Percentiles rank a stretch among this genome's conserved stretches.
Evolutionary conservation across 139 green algal species (phyloP).

Genomic region (Nannochloris sp.): DNA sequence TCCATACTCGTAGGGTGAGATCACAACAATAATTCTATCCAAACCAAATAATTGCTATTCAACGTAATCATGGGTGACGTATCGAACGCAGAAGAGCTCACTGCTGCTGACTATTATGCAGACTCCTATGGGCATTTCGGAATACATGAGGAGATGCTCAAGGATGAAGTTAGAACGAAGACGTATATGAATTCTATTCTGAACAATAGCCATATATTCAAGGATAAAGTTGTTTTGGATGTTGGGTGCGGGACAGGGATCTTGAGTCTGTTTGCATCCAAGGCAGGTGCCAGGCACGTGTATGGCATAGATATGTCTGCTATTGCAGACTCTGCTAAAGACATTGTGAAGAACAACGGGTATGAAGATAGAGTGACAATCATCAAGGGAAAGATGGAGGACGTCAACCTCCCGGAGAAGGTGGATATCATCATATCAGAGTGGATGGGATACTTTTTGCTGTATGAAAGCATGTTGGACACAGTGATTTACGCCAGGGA

Average conservation of each 20-base stretch:
- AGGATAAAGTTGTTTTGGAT: slow-evolving; percentile 85
- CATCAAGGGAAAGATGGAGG: slow-evolving; percentile 79
- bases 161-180: slow-evolving; percentile 76
- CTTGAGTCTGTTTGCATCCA: slow-evolving; percentile 83
- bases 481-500: slow-evolving; percentile 81
- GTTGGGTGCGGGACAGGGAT: slow-evolving; percentile 88
- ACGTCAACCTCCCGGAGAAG: slow-evolving; percentile 56
- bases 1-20: too few relatives aligned
- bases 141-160: slow-evolving; percentile 92
- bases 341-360: slow-evolving; percentile 78
- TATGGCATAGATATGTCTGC: slow-evolving; percentile 84
- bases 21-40: too few relatives aligned
- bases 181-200: slow-evolving; percentile 80
- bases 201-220: slow-evolving; percentile 70
- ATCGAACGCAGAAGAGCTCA: slow-evolving; percentile 32
- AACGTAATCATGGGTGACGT: too few relatives aligned
- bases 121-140: slow-evolving; percentile 85
- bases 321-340: slow-evolving; percentile 73
- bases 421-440: slow-evolving; percentile 87
- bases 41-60: too few relatives aligned
- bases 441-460: slow-evolving; percentile 67
- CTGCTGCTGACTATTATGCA: slow-evolving; percentile 79
- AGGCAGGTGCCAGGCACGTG: slow-evolving; percentile 74
- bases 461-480: slow-evolving; percentile 70
- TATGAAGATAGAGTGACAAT: slow-evolving; percentile 66